Evolutionary conservation across 345 rosid species (phyloP), one percentile per base, ranked within the genome.

Genomic region (Anastatica hierochuntica): DNA sequence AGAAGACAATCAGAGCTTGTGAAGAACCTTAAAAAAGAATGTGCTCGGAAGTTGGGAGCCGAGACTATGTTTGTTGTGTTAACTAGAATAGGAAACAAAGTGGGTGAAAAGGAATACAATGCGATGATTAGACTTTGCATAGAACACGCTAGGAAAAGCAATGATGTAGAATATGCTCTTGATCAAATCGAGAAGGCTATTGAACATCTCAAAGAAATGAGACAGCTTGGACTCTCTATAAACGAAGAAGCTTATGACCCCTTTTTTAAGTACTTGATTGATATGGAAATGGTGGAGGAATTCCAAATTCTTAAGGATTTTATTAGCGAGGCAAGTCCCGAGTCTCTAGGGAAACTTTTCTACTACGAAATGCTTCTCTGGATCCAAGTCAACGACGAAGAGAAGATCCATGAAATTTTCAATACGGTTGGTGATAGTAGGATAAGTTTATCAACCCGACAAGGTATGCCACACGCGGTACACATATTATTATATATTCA

Each of bases 301-400:
- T 92, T 92, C 16, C 46, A 68, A 42, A 49, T 50, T 23, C 67
- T 83, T 46, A 58, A 52, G 43, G 58, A 59, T 41, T 27, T 65
- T 5, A 63, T 85, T 57, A 60, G 57, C 49, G 83, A 77, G 33
- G 60, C 59, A 40, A 66, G 65, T 63, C 63, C 70, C 7, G 30
- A 63, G 30, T 56, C 72, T 6, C 53, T 24, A 55, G 71, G 79
- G 53, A 72, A 76, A 67, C 54, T 88, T 27, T 88, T 94, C 21
- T 88, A 79, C 74, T 88, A 88, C 58, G 95, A 92, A 77, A 88
- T 92, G 90, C 73, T 78, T 68, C 73, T 88, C 21, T 80, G 71
- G 72, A 60, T 76, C 44, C 72, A 72, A 62, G 72, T 62, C 39
- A 53, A 75, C 14, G 57, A 81, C 19, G 73, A 69, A 56, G 67